Base-by-base conservation (phyloP, 73 alveolate genomes). In the Paramecium bursaria region DNA sequence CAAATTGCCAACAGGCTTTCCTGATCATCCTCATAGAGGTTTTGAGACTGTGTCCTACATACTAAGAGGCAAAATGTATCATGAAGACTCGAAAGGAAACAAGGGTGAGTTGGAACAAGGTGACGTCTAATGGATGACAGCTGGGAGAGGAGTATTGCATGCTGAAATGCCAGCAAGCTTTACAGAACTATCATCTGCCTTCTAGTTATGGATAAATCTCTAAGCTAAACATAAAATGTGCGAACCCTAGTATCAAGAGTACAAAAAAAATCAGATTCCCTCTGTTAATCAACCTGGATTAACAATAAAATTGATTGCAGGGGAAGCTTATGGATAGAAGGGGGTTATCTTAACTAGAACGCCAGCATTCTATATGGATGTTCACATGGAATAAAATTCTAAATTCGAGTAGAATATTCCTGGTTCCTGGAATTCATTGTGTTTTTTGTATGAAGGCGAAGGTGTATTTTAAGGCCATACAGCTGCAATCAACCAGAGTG, bases 21-120 rank as follows among this genome's bases (percentile, higher is more conserved):
- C 99, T 33, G 99, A 95, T 80, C 99, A 96, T 67, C 98, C 99
- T 4, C 99, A 94, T 50, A 87, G 98, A 53, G 99, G 99, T 21
- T 94, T 96, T 57, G 98, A 96, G 80, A 96, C 99, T 9, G 99
- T 96, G 60, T 90, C 98, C 46, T 96, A 94, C 49, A 90, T 96
- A 91, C 90, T 94, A 7, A 50, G 75, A 5, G 99, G 99, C 22
- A 87, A 73, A 6, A 60, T 91, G 42, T 53, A 39, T 15, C 89
- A 75, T 75, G 99, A 95, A 47, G 99, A 95, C 54, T 89, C 91
- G 57, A 86, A 90, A 86, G 97, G 96, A 31, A 86, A 74, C 86
- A 14, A 47, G 22, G 95, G 97, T 11, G 46, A 48, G 25, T 46
- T 92, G 3, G 88, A 86, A 51, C 87, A 94, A 3, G 98, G 98